Evolutionary conservation across 495 filamentous ascomycete genomes (phyloP).

Genomic region (Cercophora newfieldiana): DNA sequence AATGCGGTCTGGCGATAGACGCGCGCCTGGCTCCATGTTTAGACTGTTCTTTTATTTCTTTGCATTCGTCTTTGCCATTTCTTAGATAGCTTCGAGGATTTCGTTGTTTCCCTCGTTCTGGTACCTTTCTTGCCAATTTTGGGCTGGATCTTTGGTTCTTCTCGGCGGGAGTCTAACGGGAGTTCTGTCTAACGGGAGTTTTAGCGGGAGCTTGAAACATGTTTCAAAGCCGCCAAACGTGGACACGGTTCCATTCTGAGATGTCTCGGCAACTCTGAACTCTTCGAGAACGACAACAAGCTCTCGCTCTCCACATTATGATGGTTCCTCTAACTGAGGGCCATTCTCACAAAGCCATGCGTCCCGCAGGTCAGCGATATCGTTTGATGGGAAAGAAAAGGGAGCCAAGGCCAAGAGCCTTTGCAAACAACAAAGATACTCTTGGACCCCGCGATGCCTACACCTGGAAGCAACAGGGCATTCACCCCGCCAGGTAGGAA

Average conservation of each 20-base stretch:
- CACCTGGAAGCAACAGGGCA: too few relatives aligned
- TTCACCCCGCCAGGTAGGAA: too few relatives aligned
- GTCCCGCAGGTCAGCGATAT: too few relatives aligned
- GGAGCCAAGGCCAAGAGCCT: too few relatives aligned
- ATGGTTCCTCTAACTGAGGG: background rate
- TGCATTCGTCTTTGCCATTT: background rate
- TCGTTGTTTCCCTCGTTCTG: background rate
- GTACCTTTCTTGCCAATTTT: too few relatives aligned
- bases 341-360: too few relatives aligned
- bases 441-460: too few relatives aligned
- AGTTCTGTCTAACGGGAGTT: too few relatives aligned
- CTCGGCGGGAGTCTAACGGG: background rate
- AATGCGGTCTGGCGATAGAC: constrained; percentile 10
- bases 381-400: too few relatives aligned
- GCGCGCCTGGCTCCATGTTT: constrained; percentile 25
- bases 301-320: background rate
- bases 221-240: background rate
- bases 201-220: background rate
- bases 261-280: background rate
- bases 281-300: background rate
- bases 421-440: too few relatives aligned
- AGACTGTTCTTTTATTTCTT: background rate
- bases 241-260: background rate
- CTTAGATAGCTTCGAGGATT: too few relatives aligned
- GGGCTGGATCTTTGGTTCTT: background rate